phyloP scores from a whole-genome alignment of 129 eudicot species.

The Helianthus tuberosus region DNA sequence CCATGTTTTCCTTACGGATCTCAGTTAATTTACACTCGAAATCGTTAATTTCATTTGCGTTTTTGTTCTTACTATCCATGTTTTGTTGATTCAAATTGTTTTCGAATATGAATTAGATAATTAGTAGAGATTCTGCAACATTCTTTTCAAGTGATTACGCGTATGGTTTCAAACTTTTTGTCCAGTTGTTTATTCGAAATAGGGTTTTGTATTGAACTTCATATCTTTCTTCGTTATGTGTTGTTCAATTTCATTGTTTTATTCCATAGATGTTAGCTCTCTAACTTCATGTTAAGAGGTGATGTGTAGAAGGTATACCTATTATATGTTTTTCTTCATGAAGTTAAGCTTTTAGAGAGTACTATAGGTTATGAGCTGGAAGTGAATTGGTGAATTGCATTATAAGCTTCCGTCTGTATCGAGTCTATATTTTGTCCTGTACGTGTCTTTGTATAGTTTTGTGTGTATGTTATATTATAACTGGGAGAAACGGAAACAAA shows the following conservation, averaged over 20 bases:
- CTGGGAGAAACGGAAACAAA: too few species aligned
- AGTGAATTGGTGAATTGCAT: background rate
- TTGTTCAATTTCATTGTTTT: background rate
- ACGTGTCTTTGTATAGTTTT: too few species aligned
- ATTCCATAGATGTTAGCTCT: too few species aligned
- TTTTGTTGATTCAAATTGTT: background rate
- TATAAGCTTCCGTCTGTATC: too few species aligned
- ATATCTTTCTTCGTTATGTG: background rate
- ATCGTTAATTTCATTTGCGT: background rate
- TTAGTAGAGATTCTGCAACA: background rate
- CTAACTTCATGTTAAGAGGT: background rate
- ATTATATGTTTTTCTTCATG: background rate
- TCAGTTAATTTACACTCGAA: background rate
- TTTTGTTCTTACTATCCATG: background rate
- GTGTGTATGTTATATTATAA: too few species aligned
- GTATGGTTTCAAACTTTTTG: background rate
- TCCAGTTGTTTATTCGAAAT: background rate
- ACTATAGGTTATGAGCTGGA: too few species aligned
- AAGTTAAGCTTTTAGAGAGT: background rate
- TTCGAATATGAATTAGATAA: background rate
- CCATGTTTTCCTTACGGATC: background rate
- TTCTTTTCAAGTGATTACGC: background rate
- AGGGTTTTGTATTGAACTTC: constrained; percentile 22
- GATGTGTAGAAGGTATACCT: background rate
- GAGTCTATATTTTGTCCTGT: too few species aligned